Base-by-base conservation (phyloP, 2,329 filamentous ascomycete species). In the Fusarium avenaceum region DNA sequence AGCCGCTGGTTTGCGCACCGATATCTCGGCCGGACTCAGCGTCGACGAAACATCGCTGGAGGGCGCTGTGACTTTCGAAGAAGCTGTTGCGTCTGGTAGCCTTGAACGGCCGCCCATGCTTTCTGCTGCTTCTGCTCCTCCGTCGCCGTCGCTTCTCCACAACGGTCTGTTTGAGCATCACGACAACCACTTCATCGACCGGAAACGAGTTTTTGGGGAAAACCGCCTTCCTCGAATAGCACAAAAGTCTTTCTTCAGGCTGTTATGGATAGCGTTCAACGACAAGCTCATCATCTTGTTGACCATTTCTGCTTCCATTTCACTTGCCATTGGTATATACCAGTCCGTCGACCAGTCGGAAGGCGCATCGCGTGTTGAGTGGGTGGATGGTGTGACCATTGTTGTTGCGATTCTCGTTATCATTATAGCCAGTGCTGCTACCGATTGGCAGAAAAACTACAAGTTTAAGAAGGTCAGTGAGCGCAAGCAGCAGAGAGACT, bases 371-470 rank as follows among this genome's bases (percentile, higher is more conserved):
- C 85, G 85, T 35, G 89, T 93, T 14, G 90, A 94, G 76, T 95
- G 92, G 92, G 90, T 94, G 7, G 92, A 95, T 78, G 92, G 92
- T 67, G 89, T 94, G 13, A 92, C 92, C 9, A 93, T 94, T 67
- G 89, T 93, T 43, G 86, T 90, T 22, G 92, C 92, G 50, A 92
- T 94, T 63, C 76, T 90, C 17, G 89, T 94, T 66, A 92, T 94
- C 46, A 90, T 94, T 5, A 78, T 91, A 20, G 92, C 93, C 20
- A 92, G 91, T 63, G 91, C 92, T n/a, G 81, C 89, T 33, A 94
- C 93, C 69, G 92, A 94, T 75, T 94, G 89, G 85, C 92, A 94
- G 73, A 94, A 94, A 77, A 92, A 94, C 76, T 86, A 90, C 45
- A 90, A 93, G 73, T 94, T 94, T 72, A 90, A 92, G 39, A 93